A percentile compares a stretch with the other conserved stretches of the same genome.
Conservation (phyloP, 2,329 filamentous ascomycete genomes). For the Xylaria multiplex region DNA sequence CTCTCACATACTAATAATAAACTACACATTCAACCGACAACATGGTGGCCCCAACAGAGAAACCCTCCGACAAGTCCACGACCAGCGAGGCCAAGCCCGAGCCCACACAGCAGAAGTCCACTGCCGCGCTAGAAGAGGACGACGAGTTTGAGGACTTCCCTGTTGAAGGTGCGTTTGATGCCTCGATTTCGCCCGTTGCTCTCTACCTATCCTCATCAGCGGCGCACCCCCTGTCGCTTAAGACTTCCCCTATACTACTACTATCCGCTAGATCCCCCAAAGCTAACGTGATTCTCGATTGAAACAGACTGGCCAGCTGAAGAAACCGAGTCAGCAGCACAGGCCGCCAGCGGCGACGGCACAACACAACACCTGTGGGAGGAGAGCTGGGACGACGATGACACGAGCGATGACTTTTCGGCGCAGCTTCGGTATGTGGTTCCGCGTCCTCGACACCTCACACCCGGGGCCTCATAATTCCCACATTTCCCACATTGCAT, state of each 20-base stretch:
- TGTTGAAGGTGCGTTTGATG: conserved; percentile 77
- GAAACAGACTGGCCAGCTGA: conserved; percentile 87
- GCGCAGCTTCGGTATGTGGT: conserved; percentile 84
- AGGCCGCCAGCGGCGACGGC: conserved; percentile 62
- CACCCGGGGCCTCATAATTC: neutral
- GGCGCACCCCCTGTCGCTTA: neutral
- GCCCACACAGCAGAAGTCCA: conserved; percentile 69
- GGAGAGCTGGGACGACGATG: conserved; percentile 99
- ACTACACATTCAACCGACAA: conserved; percentile 12
- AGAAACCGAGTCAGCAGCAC: conserved; percentile 77
- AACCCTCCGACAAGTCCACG: conserved; percentile 52
- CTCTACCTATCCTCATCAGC: neutral
- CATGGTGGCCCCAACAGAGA: conserved; percentile 45
- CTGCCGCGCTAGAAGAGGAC: conserved; percentile 86
- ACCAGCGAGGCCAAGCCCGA: conserved; percentile 57
- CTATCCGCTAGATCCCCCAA: neutral
- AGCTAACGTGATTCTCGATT: conserved; percentile 20
- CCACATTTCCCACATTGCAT: neutral
- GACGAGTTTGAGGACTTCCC: conserved; percentile 99
- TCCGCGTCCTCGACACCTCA: neutral
- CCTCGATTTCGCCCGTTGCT: neutral
- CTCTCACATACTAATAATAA: neutral
- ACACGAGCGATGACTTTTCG: conserved; percentile 95
- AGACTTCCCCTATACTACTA: neutral
- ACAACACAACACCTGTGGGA: conserved; percentile 89